Evolutionary conservation across 2,329 filamentous ascomycete species (phyloP).

Genomic region (Fusarium chlamydosporum): DNA sequence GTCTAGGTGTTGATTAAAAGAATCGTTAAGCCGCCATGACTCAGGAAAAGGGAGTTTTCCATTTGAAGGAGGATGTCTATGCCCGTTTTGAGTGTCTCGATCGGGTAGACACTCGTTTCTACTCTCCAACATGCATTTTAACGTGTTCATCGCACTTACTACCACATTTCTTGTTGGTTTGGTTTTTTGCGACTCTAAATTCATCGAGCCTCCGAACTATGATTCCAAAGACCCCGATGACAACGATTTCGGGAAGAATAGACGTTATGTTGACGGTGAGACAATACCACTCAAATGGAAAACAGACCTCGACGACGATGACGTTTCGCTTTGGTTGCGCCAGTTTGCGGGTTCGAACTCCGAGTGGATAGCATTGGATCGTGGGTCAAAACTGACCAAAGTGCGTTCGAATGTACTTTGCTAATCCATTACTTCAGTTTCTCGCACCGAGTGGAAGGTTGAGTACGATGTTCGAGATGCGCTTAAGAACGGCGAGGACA

Average conservation of each 20-base stretch:
- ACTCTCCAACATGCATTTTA: neutral
- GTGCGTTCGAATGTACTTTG: no score
- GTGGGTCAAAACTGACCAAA: neutral
- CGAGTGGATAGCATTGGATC: neutral
- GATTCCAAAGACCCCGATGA: rapidly evolving
- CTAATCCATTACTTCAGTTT: neutral
- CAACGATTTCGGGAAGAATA: rapidly evolving
- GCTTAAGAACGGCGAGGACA: neutral
- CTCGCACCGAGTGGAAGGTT: neutral
- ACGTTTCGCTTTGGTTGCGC: neutral
- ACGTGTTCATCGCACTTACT: neutral
- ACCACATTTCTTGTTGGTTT: rapidly evolving
- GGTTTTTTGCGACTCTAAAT: rapidly evolving
- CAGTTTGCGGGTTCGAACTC: neutral
- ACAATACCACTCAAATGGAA: neutral
- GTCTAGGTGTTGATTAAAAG: no score
- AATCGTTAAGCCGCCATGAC: no score
- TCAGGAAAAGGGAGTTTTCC: no score
- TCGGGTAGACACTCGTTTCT: rapidly evolving
- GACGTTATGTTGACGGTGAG: rapidly evolving
- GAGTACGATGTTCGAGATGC: neutral
- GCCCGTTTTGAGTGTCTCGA: neutral
- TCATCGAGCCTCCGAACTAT: neutral
- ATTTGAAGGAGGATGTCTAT: neutral
- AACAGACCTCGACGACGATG: neutral